These are phyloP conservation scores for sorghum (Sorghum bicolor) DNA, from an alignment of 176 grass and related monocot species.

Conservation along the genomic window Sorghum_bicolor_NCBIv3 NC_012870.2:77769501-77770000, in stretches of 20 bases:
- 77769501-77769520: too few relatives aligned
- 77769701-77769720: too few relatives aligned
- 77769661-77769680: too few relatives aligned
- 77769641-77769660: too few relatives aligned
- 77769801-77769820: background rate
- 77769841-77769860: background rate
- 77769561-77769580: too few relatives aligned
- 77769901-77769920: background rate
- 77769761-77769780: background rate
- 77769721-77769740: background rate
- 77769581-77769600: too few relatives aligned
- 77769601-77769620: too few relatives aligned
- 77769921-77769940: background rate
- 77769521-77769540: too few relatives aligned
- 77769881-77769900: background rate
- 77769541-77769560: too few relatives aligned
- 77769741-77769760: background rate
- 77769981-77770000: background rate
- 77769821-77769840: background rate
- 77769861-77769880: background rate
- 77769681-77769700: too few relatives aligned
- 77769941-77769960: background rate
- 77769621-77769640: too few relatives aligned
- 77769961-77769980: background rate
- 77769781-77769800: too few relatives aligned